Evolutionary conservation across 352 stramenopile genomes (phyloP), one percentile per base, ranked within the genome.

Genomic region (Peronospora destructor): DNA sequence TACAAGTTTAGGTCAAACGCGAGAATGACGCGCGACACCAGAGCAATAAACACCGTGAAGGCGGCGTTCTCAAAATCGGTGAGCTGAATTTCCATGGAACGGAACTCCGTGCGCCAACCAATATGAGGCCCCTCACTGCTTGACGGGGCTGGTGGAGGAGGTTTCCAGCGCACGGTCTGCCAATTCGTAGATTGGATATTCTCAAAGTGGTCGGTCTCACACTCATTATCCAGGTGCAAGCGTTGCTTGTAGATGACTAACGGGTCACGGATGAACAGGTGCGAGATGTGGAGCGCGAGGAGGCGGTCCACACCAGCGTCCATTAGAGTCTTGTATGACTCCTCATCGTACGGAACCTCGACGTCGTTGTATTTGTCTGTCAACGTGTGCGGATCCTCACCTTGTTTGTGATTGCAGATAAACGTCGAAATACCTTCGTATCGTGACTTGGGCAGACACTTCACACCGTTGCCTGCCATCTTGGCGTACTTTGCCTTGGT

Each of bases 181-280:
- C 97, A 99, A 66, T 99, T 99, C 17, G 96, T 99, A 61, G 89
- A 98, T 81, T 99, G 97, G 55, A 99, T 98, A 66, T 97, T 99
- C 71, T 99, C 95, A 68, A 98, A 99, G 66, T 99, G 95, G 56
- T 98, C 95, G 11, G 84, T 91, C 59, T 87, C 80, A 33, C 49
- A 74, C 41, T 73, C 68, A 56, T 94, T 84, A 55, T 93, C 77
- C 33, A 94, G 36, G 49, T 94, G 78, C 53, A 94, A 56, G 6
- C 86, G 85, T 59, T 97, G 85, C 56, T 91, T 43, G 76, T 96
- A 97, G 45, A 96, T 93, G 21, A 99, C 96, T 7, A 99, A 72
- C 44, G 96, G 95, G 76, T 99, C 97, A 56, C 97, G 88, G 55
- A 98, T 96, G 59, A 99, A 99, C 23, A 99, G 70, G 66, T 99